Evolutionary conservation across 768 basidiomycete species (phyloP).

Genomic region (Tulasnella sp.): DNA sequence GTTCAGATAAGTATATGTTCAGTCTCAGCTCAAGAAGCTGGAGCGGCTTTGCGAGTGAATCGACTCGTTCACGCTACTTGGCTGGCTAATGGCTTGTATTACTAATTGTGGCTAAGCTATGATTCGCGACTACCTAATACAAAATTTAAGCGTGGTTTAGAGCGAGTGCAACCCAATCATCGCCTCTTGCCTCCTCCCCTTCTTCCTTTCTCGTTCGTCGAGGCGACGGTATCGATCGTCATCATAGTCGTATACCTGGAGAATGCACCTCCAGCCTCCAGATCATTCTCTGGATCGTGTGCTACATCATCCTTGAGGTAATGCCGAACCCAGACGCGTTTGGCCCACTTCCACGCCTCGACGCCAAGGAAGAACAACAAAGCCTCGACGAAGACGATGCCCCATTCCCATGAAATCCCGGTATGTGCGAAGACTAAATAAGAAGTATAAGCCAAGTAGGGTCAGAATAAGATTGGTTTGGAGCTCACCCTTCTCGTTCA

Average conservation of each 20-base stretch:
- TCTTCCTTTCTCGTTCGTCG: not conserved
- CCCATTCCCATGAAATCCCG: constrained; percentile 35
- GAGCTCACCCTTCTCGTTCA: constrained; percentile 25
- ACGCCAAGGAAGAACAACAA: constrained; percentile 24
- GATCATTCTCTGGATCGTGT: constrained; percentile 5
- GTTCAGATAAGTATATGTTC: no score
- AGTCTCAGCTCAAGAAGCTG: no score
- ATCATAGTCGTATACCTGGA: constrained; percentile 11
- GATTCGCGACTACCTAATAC: no score
- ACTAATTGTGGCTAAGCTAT: no score
- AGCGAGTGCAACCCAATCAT: not conserved
- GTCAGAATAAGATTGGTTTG: not conserved
- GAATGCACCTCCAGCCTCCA: constrained; percentile 16
- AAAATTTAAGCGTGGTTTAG: no score
- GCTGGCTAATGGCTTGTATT: no score
- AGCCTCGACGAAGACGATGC: constrained; percentile 29
- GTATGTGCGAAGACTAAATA: constrained; percentile 32
- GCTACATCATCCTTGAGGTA: not conserved
- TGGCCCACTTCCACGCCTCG: constrained; percentile 23
- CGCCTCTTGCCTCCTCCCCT: not conserved
- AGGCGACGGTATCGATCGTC: not conserved
- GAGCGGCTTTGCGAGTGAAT: no score
- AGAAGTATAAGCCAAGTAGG: not conserved
- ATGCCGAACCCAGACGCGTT: constrained; percentile 7
- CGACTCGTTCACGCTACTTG: no score